Base-by-base conservation (phyloP, 345 rosid genomes). In the Hypericum androsaemum region DNA sequence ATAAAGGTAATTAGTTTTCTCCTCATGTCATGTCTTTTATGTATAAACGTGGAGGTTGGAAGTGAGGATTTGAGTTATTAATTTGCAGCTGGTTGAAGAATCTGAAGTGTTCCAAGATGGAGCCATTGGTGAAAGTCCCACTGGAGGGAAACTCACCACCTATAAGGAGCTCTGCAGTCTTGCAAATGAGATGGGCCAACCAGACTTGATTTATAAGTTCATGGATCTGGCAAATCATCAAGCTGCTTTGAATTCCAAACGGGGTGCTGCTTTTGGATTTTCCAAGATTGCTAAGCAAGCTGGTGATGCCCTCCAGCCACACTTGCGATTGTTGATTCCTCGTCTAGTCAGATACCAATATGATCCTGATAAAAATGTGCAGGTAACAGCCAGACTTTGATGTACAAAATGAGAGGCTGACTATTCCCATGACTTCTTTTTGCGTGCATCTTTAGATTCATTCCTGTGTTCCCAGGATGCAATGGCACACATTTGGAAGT, bases 181-280 rank as follows among this genome's bases (percentile, higher is more conserved):
- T 40, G 98, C 98, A 57, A 90, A 87, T 79, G 98, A 90, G 81
- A 90, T 90, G 95, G 98, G 98, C 50, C 98, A 90, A 67, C 98
- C 96, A 12, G 98, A 87, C 65, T 70, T 90, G 61, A 80, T 90
- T 59, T 90, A 87, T 62, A 90, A 90, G 77, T 90, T 90, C 54
- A 90, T 90, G 98, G 92, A 90, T 71, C 83, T 90, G 54, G 98
- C 98, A 56, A 90, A 90, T 72, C 80, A 87, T 64, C 96, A 90
- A 71, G 83, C 87, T 48, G 79, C 96, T 64, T 73, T 87, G 57
- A 77, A 87, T 74, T 82, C 92, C 7, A 90, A 82, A 64, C 80
- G 96, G 65, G 98, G 98, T 70, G 96, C 96, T 71, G 98, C 98
- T 71, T 90, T 84, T 79, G 96, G 96, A 53, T 87, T 87, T 73